Conservation (phyloP, 208 protist genomes). For the Crithidia bombi region DNA sequence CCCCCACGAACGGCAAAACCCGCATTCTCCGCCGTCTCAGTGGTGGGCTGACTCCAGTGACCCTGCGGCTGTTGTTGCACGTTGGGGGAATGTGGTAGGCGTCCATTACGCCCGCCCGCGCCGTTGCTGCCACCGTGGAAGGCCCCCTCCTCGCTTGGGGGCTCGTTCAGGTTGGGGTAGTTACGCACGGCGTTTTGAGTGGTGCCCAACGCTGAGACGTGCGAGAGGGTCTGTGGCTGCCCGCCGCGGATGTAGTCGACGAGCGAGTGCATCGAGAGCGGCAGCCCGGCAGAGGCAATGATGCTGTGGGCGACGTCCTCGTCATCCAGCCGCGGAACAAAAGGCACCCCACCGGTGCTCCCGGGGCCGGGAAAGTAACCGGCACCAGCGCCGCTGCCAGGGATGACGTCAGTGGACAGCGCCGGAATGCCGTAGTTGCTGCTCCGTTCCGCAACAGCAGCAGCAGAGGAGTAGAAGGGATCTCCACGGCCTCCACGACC, state of each 20-base stretch:
- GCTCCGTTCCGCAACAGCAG: neutral
- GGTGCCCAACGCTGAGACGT: constrained; percentile 22
- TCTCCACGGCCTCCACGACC: neutral
- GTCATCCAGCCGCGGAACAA: constrained; percentile 46
- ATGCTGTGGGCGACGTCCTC: constrained; percentile 51
- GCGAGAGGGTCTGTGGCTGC: constrained; percentile 35
- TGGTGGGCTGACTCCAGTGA: neutral
- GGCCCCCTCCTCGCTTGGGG: constrained; percentile 25
- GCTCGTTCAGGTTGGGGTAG: constrained; percentile 56
- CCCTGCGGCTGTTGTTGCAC: constrained; percentile 6
- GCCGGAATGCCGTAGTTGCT: neutral
- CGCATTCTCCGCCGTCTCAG: neutral
- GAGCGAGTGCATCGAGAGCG: constrained; percentile 51
- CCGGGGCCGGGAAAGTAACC: neutral
- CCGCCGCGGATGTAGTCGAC: constrained; percentile 61
- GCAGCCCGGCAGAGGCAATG: constrained; percentile 68
- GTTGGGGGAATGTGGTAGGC: constrained; percentile 8
- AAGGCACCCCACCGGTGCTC: neutral
- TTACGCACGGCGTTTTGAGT: constrained; percentile 41
- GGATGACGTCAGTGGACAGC: neutral
- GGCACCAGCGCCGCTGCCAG: neutral
- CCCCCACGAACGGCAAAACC: constrained; percentile 9
- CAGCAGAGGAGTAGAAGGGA: neutral
- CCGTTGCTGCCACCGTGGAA: neutral
- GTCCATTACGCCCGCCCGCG: constrained; percentile 1